Conservation (phyloP, 2,329 filamentous ascomycete genomes). For the Chrysosporium queenslandicum region DNA sequence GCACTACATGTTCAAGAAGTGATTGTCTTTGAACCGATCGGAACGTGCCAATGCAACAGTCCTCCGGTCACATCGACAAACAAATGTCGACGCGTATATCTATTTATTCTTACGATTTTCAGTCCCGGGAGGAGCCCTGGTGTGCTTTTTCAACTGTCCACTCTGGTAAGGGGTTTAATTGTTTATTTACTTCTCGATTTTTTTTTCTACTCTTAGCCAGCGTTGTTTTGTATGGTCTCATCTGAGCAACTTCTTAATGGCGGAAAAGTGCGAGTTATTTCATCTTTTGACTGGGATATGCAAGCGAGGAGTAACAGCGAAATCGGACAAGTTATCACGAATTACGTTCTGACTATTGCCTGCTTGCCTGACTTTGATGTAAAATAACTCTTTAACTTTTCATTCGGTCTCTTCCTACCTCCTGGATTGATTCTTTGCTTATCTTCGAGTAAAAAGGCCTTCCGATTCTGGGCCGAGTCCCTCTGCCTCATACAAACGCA, state of each 20-base stretch:
- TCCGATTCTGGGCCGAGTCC: too few relatives aligned
- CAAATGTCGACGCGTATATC: not conserved
- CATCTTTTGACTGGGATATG: not conserved
- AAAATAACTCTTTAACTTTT: not conserved
- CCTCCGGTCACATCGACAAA: not conserved
- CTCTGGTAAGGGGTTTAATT: slow-evolving; percentile 1
- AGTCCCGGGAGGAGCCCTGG: not conserved
- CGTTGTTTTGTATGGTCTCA: not conserved
- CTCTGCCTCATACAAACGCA: too few relatives aligned
- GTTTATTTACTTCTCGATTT: not conserved
- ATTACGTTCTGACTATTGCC: too few relatives aligned
- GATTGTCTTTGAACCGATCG: slow-evolving; percentile 16
- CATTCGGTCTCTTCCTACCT: not conserved
- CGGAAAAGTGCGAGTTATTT: slow-evolving; percentile 3
- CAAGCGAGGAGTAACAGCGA: slow-evolving; percentile 5
- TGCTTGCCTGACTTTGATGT: not conserved
- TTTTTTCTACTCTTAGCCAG: slow-evolving; percentile 3
- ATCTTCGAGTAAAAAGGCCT: too few relatives aligned
- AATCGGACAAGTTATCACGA: too few relatives aligned
- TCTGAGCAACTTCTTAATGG: not conserved
- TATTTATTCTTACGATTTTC: not conserved
- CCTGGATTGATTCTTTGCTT: too few relatives aligned
- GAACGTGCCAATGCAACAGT: not conserved
- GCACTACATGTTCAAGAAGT: slow-evolving; percentile 51
- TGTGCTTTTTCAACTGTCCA: not conserved